Conservation (phyloP, 2,329 filamentous ascomycete genomes). For the Clonostachys solani region DNA sequence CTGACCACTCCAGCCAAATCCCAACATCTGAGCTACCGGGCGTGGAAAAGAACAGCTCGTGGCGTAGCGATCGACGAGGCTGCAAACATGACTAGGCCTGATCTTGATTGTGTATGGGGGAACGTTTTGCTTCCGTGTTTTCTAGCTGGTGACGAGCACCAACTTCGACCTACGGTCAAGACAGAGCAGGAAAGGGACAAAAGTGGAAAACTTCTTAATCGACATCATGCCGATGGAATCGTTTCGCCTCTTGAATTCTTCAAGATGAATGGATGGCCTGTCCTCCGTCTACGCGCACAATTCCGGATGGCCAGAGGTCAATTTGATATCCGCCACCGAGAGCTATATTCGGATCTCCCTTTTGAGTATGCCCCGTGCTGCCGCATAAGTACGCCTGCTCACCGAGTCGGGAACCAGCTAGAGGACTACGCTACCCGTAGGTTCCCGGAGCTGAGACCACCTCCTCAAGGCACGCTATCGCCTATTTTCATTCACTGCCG, state of each 20-base stretch:
- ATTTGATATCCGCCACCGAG: background rate
- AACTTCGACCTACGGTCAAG: slow-evolving; percentile 6
- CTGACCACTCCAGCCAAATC: background rate
- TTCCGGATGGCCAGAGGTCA: background rate
- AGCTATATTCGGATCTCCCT: background rate
- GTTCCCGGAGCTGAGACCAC: background rate
- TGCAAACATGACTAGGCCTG: slow-evolving; percentile 8
- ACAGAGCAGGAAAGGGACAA: background rate
- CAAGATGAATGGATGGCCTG: background rate
- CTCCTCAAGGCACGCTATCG: background rate
- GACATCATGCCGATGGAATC: slow-evolving; percentile 2
- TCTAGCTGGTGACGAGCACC: slow-evolving; percentile 9
- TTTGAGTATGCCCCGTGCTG: background rate
- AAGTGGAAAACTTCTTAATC: slow-evolving; percentile 1
- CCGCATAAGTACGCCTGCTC: background rate
- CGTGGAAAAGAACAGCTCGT: background rate
- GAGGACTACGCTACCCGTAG: background rate
- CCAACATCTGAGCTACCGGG: background rate
- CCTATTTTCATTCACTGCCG: background rate
- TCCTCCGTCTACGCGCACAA: background rate
- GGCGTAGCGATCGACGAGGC: slow-evolving; percentile 13
- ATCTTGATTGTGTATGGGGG: slow-evolving; percentile 12
- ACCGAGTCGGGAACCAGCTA: background rate
- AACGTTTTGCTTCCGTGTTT: slow-evolving; percentile 12
- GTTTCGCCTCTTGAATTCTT: slow-evolving; percentile 3